Base-by-base conservation (phyloP, 139 green algal species). In the Chlorella sp. region DNA sequence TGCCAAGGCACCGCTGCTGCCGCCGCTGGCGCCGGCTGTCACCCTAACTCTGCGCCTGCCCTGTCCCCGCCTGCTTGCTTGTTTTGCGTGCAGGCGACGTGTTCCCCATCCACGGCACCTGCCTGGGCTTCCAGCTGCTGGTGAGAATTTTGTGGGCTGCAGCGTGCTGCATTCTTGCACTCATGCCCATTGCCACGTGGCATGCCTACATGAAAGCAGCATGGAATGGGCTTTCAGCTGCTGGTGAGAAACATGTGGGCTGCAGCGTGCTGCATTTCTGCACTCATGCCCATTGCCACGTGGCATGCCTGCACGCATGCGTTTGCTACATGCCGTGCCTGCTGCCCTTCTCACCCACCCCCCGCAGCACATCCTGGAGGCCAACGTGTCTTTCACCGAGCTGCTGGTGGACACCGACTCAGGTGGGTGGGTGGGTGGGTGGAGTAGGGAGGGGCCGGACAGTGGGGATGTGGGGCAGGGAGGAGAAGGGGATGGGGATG, bases 201-300 rank as follows among this genome's bases (percentile, higher is more conserved):
- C 48, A 9, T 9, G 48, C 48, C 48, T 57, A 9, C 48, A n/a
- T n/a, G n/a, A n/a, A n/a, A n/a, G n/a, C n/a, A n/a, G n/a, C n/a
- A n/a, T n/a, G n/a, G n/a, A n/a, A n/a, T 98, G 36, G 96, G 96
- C 73, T 96, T 96, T 92, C 96, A 98, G 94, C 92, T 98, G 86
- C 94, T 98, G 48, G 48, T 57, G 48, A 57, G 48, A 9, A 57
- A 5, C 9, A 5, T 16, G 9, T 5, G 48, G n/a, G n/a, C n/a
- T n/a, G 48, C 48, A 57, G 48, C 5, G 9, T 57, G 48, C 48
- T 57, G 48, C 5, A 5, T 57, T 5, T 9, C 5, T 5, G 48
- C 48, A 57, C 48, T 16, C 48, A 57, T 57, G 48, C 48, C 48
- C 9, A 57, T 5, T 57, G 5, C 48, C 9, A 57, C 48, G 9